phyloP scores from a whole-genome alignment of 169 alveolate species.

The Cryptosporidium tyzzeri region DNA sequence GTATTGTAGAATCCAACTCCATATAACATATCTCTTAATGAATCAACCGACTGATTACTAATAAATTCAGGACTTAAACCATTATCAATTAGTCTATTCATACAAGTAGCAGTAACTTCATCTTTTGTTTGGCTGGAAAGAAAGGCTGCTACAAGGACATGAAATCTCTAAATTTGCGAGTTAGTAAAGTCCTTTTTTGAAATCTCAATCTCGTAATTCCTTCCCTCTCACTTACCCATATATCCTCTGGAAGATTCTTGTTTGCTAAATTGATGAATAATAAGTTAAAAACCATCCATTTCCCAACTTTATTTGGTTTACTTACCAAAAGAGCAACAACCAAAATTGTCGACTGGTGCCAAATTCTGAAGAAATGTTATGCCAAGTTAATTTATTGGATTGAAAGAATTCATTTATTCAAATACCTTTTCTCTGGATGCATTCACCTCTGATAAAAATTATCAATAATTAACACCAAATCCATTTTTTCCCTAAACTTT shows the following conservation, averaged over 20 bases:
- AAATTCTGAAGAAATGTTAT: constrained; percentile 17
- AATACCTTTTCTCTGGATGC: constrained; percentile 55
- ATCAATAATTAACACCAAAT: neutral
- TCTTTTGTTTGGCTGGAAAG: constrained; percentile 90
- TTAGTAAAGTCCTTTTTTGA: neutral
- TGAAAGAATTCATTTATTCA: neutral
- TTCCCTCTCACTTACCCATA: constrained; percentile 37
- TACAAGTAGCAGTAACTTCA: constrained; percentile 85
- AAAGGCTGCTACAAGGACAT: constrained; percentile 86
- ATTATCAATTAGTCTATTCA: constrained; percentile 82
- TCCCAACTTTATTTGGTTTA: neutral
- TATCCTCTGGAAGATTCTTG: constrained; percentile 50
- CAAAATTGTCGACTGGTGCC: constrained; percentile 65
- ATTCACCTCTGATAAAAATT: constrained; percentile 14
- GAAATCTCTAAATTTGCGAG: constrained; percentile 80
- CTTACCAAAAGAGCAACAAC: constrained; percentile 73
- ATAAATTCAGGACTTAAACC: constrained; percentile 85
- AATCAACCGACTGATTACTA: constrained; percentile 81
- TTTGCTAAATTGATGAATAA: constrained; percentile 9
- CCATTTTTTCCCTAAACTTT: neutral
- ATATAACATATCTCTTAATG: constrained; percentile 86
- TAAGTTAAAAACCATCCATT: neutral
- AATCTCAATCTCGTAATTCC: neutral
- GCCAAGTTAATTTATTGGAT: neutral
- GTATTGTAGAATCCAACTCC: constrained; percentile 94